Base-by-base conservation (phyloP, 2,329 filamentous ascomycete species). In the Ophiostoma sp. region DNA sequence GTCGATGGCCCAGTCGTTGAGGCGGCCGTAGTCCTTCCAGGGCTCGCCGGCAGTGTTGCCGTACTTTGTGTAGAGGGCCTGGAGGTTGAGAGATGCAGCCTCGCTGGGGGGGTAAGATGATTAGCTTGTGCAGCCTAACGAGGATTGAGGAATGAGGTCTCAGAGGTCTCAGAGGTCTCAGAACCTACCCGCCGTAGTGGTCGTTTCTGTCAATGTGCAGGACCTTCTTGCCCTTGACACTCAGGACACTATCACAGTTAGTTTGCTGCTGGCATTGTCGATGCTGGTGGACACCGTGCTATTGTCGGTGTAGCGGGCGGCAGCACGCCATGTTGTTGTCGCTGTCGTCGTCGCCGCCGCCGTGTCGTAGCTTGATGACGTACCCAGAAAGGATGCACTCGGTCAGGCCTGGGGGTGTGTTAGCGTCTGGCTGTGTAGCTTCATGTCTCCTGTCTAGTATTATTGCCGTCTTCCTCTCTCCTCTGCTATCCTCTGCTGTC, bases 1-100 rank as follows among this genome's bases (percentile, higher is more conserved):
- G 79, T 99, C 96, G 81, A 99, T 96, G 85, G 97, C 98, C 95
- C 95, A 99, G 86, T 98, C 94, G 83, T 97, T 97, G 79, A 89
- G 85, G 72, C 95, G 91, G 76, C 94, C 94, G 80, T 97, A 98
- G 82, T 97, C 94, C 85, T 96, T 94, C 95, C 95, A 98, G 75
- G 94, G 94, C 85, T 97, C 92, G 73, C 86, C 79, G 72, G 83
- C 80, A 79, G 88, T 92, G 84, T 95, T 95, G 80, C 92, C 92
- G 81, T 97, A 96, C 81, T 94, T 96, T 85, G 95, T 96, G 87
- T 96, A 98, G 76, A 99, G 91, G 80, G 92, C 88, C 84, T 98
- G 93, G 78, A 99, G 92, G 84, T 98, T 99, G 77, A 99, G 88
- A 13, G 94, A 98, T 69, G 95, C 94, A 73, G 95, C 92, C 84